Evolutionary conservation across 2,329 filamentous ascomycete genomes (phyloP), one percentile per base, ranked within the genome.

Genomic region (Neurospora crassa): DNA sequence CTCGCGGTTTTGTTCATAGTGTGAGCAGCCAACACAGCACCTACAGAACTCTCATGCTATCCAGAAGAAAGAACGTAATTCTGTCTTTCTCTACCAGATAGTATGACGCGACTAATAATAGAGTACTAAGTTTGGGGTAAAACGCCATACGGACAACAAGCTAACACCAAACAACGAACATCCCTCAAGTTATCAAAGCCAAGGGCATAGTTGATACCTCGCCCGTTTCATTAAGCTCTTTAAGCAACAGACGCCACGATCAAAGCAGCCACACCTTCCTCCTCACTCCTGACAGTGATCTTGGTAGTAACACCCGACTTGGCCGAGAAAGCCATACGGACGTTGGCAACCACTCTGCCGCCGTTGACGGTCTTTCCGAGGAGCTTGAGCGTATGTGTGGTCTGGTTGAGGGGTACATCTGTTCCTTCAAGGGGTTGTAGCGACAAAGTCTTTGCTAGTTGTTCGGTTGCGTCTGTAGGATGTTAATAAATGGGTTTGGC

Each of bases 261-360:
- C 81, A 96, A 85, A 72, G 90, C 87, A 73, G 96, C 94, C 78
- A 99, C 90, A 71, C 93, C 93, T 79, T 96, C 93, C 82, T 99
- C 96, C 81, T 99, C 96, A 80, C 92, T 92, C 79, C 96, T 88
- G 73, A 95, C 92, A 69, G 91, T 92, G 77, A 99, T 93, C 88
- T 98, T 98, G 78, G 95, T 96, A 72, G 96, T 97, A 37, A 98
- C 94, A 69, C 96, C 96, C 68, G 91, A 91, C 87, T 96, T 97
- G 77, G 92, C 90, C 73, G 93, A 96, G 83, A 90, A 97, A 0
- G 94, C 96, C 94, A 99, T 97, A 82, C 94, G 89, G 74, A 98
- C 89, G 75, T 89, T 90, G 73, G 92, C 92, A 71, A 94, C 93
- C 18, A 99, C 95, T 78, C 91, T 91, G 75, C 96, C 96, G 43